These are phyloP conservation scores for Phyllosticta citrichinensis DNA, from an alignment of 2,329 filamentous ascomycete species.

Conservation along the genomic window DNA sequence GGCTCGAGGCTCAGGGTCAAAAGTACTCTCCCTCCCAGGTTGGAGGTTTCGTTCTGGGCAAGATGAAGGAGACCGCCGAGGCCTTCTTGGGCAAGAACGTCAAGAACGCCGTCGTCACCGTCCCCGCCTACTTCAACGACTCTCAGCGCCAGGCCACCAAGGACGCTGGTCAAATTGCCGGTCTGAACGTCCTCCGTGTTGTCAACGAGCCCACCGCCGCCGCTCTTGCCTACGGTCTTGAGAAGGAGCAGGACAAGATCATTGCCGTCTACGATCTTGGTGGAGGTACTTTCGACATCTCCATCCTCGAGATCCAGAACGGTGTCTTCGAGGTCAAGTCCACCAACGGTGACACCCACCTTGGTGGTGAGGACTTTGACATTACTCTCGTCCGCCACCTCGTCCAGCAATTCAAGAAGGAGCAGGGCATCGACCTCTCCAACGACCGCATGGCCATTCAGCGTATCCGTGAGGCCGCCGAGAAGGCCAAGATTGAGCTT, in stretches of 20 bases:
- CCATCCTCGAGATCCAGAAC: constrained; percentile 91
- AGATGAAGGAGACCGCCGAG: constrained; percentile 99
- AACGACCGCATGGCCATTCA: constrained; percentile 96
- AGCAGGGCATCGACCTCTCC: constrained; percentile 82
- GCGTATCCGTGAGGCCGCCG: constrained; percentile 94
- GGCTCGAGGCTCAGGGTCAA: constrained; percentile 86
- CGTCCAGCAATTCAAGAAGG: constrained; percentile 93
- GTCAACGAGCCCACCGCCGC: constrained; percentile 97
- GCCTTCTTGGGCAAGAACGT: constrained; percentile 79
- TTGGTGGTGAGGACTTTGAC: constrained; percentile 97
- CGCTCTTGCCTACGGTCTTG: constrained; percentile 88
- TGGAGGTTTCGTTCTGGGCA: constrained; percentile 89
- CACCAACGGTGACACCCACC: constrained; percentile 96
- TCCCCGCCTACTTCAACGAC: constrained; percentile 98
- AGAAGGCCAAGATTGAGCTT: constrained; percentile 99
- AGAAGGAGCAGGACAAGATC: constrained; percentile 83
- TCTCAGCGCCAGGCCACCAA: constrained; percentile 96
- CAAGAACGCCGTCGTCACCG: constrained; percentile 95
- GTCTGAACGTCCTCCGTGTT: constrained; percentile 92
- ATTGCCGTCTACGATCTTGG: constrained; percentile 96
- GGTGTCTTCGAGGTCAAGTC: constrained; percentile 99
- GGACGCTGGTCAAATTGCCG: constrained; percentile 92
- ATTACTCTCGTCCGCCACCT: constrained; percentile 89
- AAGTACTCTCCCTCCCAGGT: constrained; percentile 98
- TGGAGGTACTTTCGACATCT: constrained; percentile 99